These are phyloP conservation scores for Xeromyces bisporus DNA, from an alignment of 495 filamentous ascomycete genomes.

Conservation along the genomic window DNA sequence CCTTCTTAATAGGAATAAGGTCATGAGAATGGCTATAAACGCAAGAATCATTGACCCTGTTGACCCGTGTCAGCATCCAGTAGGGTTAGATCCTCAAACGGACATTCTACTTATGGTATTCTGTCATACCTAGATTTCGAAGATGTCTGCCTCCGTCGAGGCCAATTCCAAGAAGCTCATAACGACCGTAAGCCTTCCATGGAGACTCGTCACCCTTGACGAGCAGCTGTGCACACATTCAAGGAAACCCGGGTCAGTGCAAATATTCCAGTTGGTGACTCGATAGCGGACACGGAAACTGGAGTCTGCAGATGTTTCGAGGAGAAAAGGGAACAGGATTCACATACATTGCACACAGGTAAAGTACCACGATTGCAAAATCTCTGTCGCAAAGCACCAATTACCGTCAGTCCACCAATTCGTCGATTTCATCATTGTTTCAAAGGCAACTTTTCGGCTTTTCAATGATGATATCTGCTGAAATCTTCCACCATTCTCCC, in stretches of 20 bases:
- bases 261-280: background rate
- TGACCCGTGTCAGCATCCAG: no score
- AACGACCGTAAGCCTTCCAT: conserved; percentile 42
- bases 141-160: conserved; percentile 47
- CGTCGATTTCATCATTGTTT: background rate
- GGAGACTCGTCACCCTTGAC: conserved; percentile 25
- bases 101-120: no score
- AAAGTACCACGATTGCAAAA: conserved; percentile 95
- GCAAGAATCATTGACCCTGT: conserved; percentile 82
- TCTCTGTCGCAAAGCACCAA: conserved; percentile 36
- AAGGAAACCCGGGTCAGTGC: conserved; percentile 9
- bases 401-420: conserved; percentile 7
- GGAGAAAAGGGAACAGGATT: background rate
- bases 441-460: background rate
- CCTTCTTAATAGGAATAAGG: conserved; percentile 49
- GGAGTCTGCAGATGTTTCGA: background rate
- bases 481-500: background rate
- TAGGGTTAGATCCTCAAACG: no score
- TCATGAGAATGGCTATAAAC: conserved; percentile 54
- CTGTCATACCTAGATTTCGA: conserved; percentile 66
- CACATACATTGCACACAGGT: conserved; percentile 88
- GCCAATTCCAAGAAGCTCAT: conserved; percentile 53
- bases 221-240: conserved; percentile 47
- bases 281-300: background rate
- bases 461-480: background rate